Evolutionary conservation across 2,329 filamentous ascomycete genomes (phyloP), one percentile per base, ranked within the genome.

Genomic region (Colletotrichum zoysiae): DNA sequence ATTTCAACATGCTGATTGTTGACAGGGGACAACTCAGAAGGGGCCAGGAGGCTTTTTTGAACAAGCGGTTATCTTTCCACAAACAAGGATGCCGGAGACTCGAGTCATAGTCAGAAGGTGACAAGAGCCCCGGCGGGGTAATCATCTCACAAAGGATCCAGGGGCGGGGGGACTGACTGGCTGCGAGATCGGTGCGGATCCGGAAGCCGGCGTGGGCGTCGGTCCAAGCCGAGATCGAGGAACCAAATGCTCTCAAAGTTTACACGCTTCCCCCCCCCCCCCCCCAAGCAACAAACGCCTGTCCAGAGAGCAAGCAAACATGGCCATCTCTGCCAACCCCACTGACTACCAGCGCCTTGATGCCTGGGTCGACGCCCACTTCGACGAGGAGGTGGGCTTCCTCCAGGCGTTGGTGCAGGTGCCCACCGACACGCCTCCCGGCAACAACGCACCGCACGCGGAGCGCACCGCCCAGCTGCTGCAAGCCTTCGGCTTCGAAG

Each of bases 401-500:
- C 64, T 71, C 9, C 69, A 71, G 58, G 48, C 18, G 23, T 30
- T 71, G 18, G 69, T 71, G 18, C 42, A 59, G 8, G 50, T 64
- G 38, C 69, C 69, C 50, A 71, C 69, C 9, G 69, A 67, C 44
- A 71, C 69, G 5, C 69, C 69, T 7, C 8, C 44, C 14, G 69
- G 69, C 42, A 67, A 67, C 58, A 71, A 71, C 30, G 69, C 69
- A 26, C 64, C 64, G n/a, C 69, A 71, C 23, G 69, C 69, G n/a
- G 64, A 67, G 38, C 23, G 65, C 35, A 67, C 69, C 14, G 69
- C 64, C 26, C 58, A 67, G 23, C 53, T 71, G 7, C 46, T 71
- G 11, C 30, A 44, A 5, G 18, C 9, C 23, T 71, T 71, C 58
- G 69, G 64, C 58, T 62, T 71, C 58, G 42, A 67, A 12, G 69